Conservation (phyloP, 139 green algal genomes). For the Chlamydomonas sp. region DNA sequence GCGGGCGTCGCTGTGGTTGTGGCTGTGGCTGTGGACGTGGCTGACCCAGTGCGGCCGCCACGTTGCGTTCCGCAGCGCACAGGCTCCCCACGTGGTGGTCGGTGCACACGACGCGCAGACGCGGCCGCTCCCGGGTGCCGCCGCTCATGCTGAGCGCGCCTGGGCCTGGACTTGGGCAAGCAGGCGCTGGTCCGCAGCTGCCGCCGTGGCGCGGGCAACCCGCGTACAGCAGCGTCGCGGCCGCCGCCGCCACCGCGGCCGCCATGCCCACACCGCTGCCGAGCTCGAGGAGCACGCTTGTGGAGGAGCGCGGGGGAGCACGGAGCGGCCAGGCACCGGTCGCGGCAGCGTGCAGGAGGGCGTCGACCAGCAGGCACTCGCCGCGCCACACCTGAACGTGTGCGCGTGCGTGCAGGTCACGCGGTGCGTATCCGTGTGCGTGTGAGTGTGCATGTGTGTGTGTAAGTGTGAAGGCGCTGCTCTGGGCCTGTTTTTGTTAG, state of each 20-base stretch:
- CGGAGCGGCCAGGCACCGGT: too few relatives aligned
- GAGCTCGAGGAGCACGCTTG: not conserved
- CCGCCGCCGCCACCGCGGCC: too few relatives aligned
- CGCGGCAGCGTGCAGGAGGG: not conserved
- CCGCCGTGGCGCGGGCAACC: too few relatives aligned
- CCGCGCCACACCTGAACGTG: constrained; percentile 2
- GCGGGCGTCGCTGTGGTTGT: not conserved
- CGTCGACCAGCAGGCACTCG: not conserved
- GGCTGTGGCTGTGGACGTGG: not conserved
- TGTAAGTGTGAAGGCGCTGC: too few relatives aligned
- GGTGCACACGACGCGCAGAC: not conserved
- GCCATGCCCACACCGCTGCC: not conserved
- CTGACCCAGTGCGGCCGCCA: not conserved
- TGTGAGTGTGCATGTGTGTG: too few relatives aligned
- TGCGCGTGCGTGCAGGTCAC: too few relatives aligned
- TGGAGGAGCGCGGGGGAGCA: too few relatives aligned
- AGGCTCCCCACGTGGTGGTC: not conserved
- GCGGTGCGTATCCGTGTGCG: too few relatives aligned
- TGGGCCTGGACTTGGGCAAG: too few relatives aligned
- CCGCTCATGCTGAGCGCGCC: too few relatives aligned
- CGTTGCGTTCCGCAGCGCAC: not conserved
- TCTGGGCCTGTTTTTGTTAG: too few relatives aligned
- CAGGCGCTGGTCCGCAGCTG: too few relatives aligned
- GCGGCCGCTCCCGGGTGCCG: not conserved
- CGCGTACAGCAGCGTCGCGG: not conserved